Conservation (phyloP, 108 stramenopile genomes). For the Nitzschia palea region DNA sequence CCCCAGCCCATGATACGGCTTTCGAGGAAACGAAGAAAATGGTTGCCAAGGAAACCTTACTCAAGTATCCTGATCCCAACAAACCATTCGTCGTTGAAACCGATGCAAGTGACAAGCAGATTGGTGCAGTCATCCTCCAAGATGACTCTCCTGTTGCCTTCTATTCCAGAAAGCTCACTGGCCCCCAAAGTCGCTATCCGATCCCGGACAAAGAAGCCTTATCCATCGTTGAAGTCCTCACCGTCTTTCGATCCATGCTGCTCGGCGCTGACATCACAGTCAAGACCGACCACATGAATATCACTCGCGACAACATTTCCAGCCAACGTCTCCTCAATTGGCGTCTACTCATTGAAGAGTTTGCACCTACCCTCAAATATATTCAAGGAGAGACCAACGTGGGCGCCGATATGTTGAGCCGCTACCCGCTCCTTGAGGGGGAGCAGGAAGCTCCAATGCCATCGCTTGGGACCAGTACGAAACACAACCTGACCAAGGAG, state of each 20-base stretch:
- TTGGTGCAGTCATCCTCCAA: conserved; percentile 44
- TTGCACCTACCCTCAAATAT: conserved; percentile 21
- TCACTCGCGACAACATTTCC: conserved; percentile 2
- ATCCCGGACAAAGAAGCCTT: conserved; percentile 48
- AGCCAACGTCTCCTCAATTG: conserved; percentile 12
- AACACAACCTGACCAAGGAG: too few relatives aligned
- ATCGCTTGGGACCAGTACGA: too few relatives aligned
- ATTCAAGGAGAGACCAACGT: conserved; percentile 17
- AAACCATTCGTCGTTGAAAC: conserved; percentile 30
- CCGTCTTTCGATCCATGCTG: conserved; percentile 43
- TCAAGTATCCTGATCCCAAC: conserved; percentile 45
- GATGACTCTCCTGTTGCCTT: conserved; percentile 21
- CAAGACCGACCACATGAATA: conserved; percentile 51
- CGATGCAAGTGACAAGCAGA: conserved; percentile 29
- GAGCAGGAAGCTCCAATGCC: too few relatives aligned
- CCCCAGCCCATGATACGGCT: conserved; percentile 26
- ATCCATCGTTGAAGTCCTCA: conserved; percentile 31
- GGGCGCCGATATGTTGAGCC: conserved; percentile 17
- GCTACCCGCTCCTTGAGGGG: neutral
- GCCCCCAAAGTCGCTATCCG: conserved; percentile 34
- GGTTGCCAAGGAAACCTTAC: conserved; percentile 29
- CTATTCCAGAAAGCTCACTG: conserved; percentile 31
- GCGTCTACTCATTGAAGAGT: conserved; percentile 37
- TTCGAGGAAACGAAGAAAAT: conserved; percentile 47
- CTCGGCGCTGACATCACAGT: conserved; percentile 29